Evolutionary conservation across 176 grass and related monocot genomes (phyloP).

Genomic region (Phyllostachys edulis): DNA sequence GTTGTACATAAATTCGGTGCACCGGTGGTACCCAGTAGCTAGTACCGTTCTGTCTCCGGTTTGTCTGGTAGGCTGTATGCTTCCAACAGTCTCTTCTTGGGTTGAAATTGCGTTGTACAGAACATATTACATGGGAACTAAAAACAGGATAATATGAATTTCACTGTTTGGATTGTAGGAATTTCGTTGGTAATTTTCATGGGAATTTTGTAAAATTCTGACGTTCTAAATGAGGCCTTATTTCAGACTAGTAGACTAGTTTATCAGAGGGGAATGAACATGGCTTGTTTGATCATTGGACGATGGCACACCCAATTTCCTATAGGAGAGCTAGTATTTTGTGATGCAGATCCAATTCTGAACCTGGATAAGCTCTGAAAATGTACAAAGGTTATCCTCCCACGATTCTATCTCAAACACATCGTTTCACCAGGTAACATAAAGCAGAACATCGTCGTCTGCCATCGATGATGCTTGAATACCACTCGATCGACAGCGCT

Average conservation of each 20-base stretch:
- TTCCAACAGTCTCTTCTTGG: not conserved
- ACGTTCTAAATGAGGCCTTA: too few species aligned
- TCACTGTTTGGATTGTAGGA: too few species aligned
- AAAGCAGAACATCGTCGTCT: not conserved
- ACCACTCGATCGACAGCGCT: not conserved
- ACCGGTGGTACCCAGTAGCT: not conserved
- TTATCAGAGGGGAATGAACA: too few species aligned
- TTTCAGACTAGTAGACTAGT: too few species aligned
- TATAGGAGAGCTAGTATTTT: too few species aligned
- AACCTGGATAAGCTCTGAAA: not conserved
- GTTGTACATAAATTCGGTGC: not conserved
- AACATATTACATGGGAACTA: too few species aligned
- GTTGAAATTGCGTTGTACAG: not conserved
- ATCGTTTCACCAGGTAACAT: not conserved
- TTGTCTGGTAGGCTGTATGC: not conserved
- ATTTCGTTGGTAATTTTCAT: too few species aligned
- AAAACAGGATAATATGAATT: too few species aligned
- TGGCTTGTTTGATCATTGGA: too few species aligned
- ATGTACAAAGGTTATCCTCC: not conserved
- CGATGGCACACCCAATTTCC: too few species aligned
- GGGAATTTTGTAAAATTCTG: too few species aligned
- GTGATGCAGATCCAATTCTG: not conserved
- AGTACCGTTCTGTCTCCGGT: not conserved
- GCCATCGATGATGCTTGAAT: not conserved
- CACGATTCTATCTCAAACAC: not conserved